Evolutionary conservation across 495 filamentous ascomycete genomes (phyloP), one percentile per base, ranked within the genome.

Genomic region (Trichocladium uniseriatum): DNA sequence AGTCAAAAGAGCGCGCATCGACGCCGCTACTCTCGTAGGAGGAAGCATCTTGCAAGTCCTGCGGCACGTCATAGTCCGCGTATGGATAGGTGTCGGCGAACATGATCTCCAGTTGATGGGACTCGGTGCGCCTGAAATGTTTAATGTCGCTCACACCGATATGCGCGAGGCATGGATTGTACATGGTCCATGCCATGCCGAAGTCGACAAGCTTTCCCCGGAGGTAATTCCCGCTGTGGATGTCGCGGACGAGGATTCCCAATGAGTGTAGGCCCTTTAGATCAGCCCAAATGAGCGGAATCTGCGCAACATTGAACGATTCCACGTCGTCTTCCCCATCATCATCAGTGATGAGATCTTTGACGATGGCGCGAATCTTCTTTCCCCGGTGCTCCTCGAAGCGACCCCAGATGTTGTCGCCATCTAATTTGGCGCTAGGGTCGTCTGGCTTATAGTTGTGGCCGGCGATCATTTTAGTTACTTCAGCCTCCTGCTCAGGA

Each of bases 131-230:
- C 10, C 10, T 29, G 27, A 29, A 29, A 5, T 10, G 5, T 5
- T 5, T 5, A 10, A 29, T 29, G 27, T 29, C 27, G 27, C 5
- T 5, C 27, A 29, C 5, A 29, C 10, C 27, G 10, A 29, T 29
- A 29, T 29, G 27, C 27, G 27, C 27, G 10, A 29, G 27, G 27
- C 27, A 29, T 5, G 27, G 27, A 29, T 29, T 5, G 27, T 29
- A 29, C 19, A 40, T 49, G 18, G 56, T 55, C 52, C 48, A 52
- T 4, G 45, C 52, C 9, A 15, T n/a, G 52, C 56, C 45, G 36
- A 59, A 55, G 40, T 59, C 52, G n/a, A 52, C 24, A 20, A 55
- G 36, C 41, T 52, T 51, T 1, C 48, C 52, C 11, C 15, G 35
- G 11, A 55, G 22, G 37, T 55, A 55, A 38, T 53, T 55, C 28